Percentiles rank a stretch among this genome's conserved stretches.
Evolutionary conservation across 345 rosid species (phyloP).

Genomic region (Ricinus communis): DNA sequence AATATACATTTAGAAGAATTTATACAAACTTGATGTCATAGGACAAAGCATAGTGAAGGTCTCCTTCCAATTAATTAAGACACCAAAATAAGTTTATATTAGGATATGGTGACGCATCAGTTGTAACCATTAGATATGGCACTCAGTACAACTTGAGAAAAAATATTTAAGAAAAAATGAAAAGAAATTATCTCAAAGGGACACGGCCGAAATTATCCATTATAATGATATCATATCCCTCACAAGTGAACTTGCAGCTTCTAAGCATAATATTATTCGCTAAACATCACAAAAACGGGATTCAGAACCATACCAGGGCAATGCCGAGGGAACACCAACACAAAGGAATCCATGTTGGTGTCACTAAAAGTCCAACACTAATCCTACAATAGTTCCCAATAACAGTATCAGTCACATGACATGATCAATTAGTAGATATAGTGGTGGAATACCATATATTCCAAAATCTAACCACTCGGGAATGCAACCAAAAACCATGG

Average conservation of each 20-base stretch:
- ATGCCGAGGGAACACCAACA: constrained; percentile 60
- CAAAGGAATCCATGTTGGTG: constrained; percentile 50
- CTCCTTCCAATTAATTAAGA: too few relatives aligned
- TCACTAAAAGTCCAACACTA: constrained; percentile 54
- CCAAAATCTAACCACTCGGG: constrained; percentile 27
- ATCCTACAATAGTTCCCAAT: constrained; percentile 61
- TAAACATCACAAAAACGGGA: constrained; percentile 38
- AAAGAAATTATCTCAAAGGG: constrained; percentile 12
- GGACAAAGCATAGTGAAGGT: neutral
- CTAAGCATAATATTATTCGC: constrained; percentile 29
- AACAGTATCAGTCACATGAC: constrained; percentile 38
- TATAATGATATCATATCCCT: constrained; percentile 16
- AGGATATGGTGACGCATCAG: neutral
- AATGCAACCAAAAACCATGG: constrained; percentile 1
- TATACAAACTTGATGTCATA: neutral
- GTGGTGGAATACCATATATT: constrained; percentile 23
- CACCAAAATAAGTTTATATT: neutral
- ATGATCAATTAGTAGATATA: constrained; percentile 29
- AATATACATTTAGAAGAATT: neutral
- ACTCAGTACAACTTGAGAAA: neutral
- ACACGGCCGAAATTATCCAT: constrained; percentile 10
- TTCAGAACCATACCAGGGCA: constrained; percentile 58
- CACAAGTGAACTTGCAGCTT: constrained; percentile 21
- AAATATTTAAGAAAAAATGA: constrained; percentile 7
- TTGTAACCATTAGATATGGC: neutral